A percentile compares a stretch with the other conserved stretches of the same genome.
Evolutionary conservation across 768 basidiomycete genomes (phyloP).

Genomic region (Naganishia randhawae): DNA sequence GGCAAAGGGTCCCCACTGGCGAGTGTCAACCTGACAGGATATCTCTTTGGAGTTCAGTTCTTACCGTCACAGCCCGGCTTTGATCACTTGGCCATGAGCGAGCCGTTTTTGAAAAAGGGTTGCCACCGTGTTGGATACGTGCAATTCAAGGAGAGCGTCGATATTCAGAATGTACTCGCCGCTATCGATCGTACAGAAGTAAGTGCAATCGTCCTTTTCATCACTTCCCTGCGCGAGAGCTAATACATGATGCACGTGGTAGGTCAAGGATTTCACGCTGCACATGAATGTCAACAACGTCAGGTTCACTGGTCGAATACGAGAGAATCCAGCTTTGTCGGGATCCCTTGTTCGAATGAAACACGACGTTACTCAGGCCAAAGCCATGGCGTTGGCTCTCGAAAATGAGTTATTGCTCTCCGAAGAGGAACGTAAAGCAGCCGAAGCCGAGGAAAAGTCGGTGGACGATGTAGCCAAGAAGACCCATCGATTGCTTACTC

Average conservation of each 20-base stretch:
- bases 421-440: conserved; percentile 24
- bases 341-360: conserved; percentile 73
- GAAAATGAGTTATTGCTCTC: conserved; percentile 60
- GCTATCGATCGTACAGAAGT: conserved; percentile 85
- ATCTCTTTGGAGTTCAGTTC: conserved; percentile 56
- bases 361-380: conserved; percentile 75
- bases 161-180: conserved; percentile 68
- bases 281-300: conserved; percentile 64
- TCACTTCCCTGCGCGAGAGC: background rate
- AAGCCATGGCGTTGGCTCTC: conserved; percentile 65
- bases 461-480: conserved; percentile 54
- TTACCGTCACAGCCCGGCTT: conserved; percentile 74
- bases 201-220: conserved; percentile 26
- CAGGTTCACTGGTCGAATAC: conserved; percentile 71
- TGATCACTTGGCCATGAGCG: conserved; percentile 81
- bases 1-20: background rate
- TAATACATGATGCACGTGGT: conserved; percentile 14
- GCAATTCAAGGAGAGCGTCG: conserved; percentile 75
- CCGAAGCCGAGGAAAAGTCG: conserved; percentile 54
- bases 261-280: conserved; percentile 94
- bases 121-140: conserved; percentile 95
- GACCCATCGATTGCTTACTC: conserved; percentile 32
- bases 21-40: background rate
- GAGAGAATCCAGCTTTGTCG: conserved; percentile 76
- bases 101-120: conserved; percentile 85